Evolutionary conservation across 2,329 filamentous ascomycete species (phyloP), one percentile per base, ranked within the genome.

Genomic region (Xylaria sp.): DNA sequence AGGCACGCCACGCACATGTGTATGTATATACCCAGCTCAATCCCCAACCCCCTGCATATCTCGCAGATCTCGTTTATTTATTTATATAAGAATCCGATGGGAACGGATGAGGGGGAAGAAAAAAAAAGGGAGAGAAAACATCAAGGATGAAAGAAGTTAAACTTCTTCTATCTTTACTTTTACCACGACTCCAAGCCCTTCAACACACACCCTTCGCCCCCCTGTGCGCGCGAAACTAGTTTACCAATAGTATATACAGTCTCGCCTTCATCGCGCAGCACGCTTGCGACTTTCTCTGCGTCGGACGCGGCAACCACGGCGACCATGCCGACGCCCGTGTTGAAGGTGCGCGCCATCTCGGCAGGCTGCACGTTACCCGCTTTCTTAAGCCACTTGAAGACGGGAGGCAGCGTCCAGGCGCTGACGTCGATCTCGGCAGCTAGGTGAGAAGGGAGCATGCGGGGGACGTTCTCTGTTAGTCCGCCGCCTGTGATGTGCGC

Each of bases 401-500:
- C 92, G 1, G 87, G 83, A 0, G 92, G 93, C 51, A 94, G 85
- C 29, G 88, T 80, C 93, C 94, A 99, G 0, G 87, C 82, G 50
- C 85, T 83, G 55, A 92, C 92, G 75, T 97, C 92, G 64, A 99
- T 90, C 78, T 93, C 89, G 1, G 94, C 95, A 1, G 92, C 88
- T 5, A 99, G 88, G 54, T 90, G 84, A 40, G 86, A 81, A 1
- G 96, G 96, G 21, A 99, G 86, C 92, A 97, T 97, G 72, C 96
- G 91, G 35, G 96, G 96, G 29, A 99, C 91, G 80, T 99, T 99
- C 82, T 99, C 96, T 21, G 91, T 85, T 23, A 99, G 87, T 12
- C 96, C 96, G 69, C 96, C 96, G 60, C 96, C 96, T 0, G 96
- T 99, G 82, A 99, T 98, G 82, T 99, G 96, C 12, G 96, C 92